phyloP scores from a whole-genome alignment of 2,329 filamentous ascomycete genomes.

The Zymoseptoria passerinii region DNA sequence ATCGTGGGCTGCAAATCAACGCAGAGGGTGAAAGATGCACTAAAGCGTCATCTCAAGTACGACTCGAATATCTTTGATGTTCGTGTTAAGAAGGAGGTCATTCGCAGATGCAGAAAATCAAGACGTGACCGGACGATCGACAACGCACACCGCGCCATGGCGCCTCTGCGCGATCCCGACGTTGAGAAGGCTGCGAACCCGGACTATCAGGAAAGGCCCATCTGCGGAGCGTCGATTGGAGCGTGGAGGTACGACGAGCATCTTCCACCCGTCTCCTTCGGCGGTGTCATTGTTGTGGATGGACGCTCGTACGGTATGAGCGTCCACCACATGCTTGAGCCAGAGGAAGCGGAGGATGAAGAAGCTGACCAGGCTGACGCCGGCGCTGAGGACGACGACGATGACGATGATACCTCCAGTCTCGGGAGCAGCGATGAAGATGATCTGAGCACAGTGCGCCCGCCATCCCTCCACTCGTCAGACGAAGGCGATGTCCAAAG shows the following conservation, averaged over 20 bases:
- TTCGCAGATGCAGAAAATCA: slow-evolving; percentile 13
- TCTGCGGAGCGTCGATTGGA: slow-evolving; percentile 86
- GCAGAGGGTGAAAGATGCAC: slow-evolving; percentile 59
- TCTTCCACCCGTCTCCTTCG: slow-evolving; percentile 82
- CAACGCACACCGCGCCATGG: slow-evolving; percentile 22
- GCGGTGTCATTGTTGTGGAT: slow-evolving; percentile 78
- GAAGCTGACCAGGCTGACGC: slow-evolving; percentile 35
- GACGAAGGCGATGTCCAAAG: slow-evolving; percentile 12
- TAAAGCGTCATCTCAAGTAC: slow-evolving; percentile 63
- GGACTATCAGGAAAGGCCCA: slow-evolving; percentile 67
- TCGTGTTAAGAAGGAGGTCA: slow-evolving; percentile 56
- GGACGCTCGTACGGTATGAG: slow-evolving; percentile 85
- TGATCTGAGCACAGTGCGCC: slow-evolving; percentile 34
- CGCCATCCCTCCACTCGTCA: slow-evolving; percentile 20
- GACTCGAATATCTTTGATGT: slow-evolving; percentile 57
- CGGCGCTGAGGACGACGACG: slow-evolving; percentile 31
- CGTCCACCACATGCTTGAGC: slow-evolving; percentile 90
- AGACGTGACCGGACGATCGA: slow-evolving; percentile 30
- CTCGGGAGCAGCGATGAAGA: slow-evolving; percentile 43
- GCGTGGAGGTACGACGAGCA: slow-evolving; percentile 80
- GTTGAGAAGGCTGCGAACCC: slow-evolving; percentile 50
- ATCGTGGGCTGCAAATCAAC: slow-evolving; percentile 71
- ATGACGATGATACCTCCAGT: slow-evolving; percentile 26
- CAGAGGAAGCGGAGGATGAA: slow-evolving; percentile 47
- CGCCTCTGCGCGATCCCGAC: slow-evolving; percentile 16